These are phyloP conservation scores for Ustilago trichophora DNA, from an alignment of 1,284 basidiomycete species.

Conservation along the genomic window DNA sequence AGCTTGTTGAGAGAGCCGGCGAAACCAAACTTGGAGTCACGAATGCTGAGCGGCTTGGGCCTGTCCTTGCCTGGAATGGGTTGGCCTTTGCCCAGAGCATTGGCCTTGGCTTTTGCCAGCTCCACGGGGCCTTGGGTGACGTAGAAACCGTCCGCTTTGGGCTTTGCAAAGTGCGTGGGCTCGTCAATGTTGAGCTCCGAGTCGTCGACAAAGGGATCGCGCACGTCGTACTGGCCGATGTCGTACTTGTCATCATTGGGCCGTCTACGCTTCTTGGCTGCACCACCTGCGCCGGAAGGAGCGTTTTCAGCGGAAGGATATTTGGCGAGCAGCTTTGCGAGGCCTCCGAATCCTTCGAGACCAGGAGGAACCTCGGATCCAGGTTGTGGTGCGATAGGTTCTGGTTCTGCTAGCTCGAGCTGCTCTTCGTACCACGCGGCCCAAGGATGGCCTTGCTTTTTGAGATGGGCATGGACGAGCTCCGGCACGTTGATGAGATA, in stretches of 20 bases:
- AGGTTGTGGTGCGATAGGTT: slow-evolving; percentile 18
- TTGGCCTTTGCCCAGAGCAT: slow-evolving; percentile 14
- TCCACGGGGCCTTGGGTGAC: slow-evolving; percentile 70
- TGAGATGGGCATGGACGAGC: slow-evolving; percentile 50
- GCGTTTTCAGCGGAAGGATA: slow-evolving; percentile 28
- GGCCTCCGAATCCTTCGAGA: slow-evolving; percentile 48
- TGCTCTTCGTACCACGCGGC: slow-evolving; percentile 59
- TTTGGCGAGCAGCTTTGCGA: slow-evolving; percentile 52
- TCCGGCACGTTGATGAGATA: slow-evolving; percentile 61
- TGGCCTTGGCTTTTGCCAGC: slow-evolving; percentile 46
- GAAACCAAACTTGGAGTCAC: slow-evolving; percentile 45
- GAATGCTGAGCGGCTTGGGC: slow-evolving; percentile 39
- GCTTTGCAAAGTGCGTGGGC: slow-evolving; percentile 88
- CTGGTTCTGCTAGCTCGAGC: slow-evolving; percentile 20
- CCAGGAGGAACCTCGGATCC: slow-evolving; percentile 22
- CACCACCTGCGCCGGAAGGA: slow-evolving; percentile 5
- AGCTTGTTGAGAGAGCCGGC: slow-evolving; percentile 57
- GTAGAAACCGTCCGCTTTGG: slow-evolving; percentile 92
- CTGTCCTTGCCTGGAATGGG: slow-evolving; percentile 12
- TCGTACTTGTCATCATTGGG: slow-evolving; percentile 52
- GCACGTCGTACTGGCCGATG: slow-evolving; percentile 77
- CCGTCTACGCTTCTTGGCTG: slow-evolving; percentile 41
- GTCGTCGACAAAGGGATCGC: slow-evolving; percentile 97
- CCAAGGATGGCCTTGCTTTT: slow-evolving; percentile 49
- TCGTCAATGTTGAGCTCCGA: slow-evolving; percentile 90